These are phyloP conservation scores for Xylariomycetidae sp. DNA, from an alignment of 2,329 filamentous ascomycete species.

Conservation along the genomic window DNA sequence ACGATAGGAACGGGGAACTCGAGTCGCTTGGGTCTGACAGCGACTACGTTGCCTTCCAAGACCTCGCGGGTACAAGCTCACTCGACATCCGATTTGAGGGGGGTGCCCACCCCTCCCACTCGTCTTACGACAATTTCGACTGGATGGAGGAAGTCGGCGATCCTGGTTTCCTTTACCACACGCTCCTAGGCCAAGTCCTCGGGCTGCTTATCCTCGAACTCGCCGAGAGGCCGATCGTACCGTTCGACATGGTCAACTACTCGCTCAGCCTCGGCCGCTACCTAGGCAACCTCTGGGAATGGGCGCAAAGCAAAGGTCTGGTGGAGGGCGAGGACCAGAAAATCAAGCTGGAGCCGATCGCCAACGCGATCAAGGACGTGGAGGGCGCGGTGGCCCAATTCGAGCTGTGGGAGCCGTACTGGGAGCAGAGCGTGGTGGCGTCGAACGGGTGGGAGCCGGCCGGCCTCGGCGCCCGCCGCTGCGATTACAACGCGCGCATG, in stretches of 20 bases:
- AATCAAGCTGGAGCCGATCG: conserved; percentile 53
- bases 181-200: conserved; percentile 70
- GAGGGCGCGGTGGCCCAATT: conserved; percentile 58
- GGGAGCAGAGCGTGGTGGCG: conserved; percentile 66
- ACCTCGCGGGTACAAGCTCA: conserved; percentile 82
- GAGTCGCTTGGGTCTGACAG: conserved; percentile 66
- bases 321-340: conserved; percentile 21
- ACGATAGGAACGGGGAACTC: conserved; percentile 54
- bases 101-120: conserved; percentile 63
- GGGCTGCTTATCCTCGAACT: conserved; percentile 80
- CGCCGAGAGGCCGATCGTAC: conserved; percentile 71
- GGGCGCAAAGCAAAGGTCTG: conserved; percentile 51
- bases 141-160: conserved; percentile 80
- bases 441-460: conserved; percentile 71
- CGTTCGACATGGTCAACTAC: conserved; percentile 74
- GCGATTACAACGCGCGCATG: conserved; percentile 74
- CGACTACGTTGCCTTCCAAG: conserved; percentile 86
- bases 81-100: conserved; percentile 78
- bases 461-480: conserved; percentile 58
- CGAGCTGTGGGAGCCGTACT: conserved; percentile 68
- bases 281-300: conserved; percentile 60
- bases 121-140: conserved; percentile 83
- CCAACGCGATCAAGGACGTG: conserved; percentile 57
- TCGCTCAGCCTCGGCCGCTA: conserved; percentile 59
- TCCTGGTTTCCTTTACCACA: conserved; percentile 76